These are phyloP conservation scores for Chiua virens DNA, from an alignment of 768 basidiomycete species.

Conservation along the genomic window DNA sequence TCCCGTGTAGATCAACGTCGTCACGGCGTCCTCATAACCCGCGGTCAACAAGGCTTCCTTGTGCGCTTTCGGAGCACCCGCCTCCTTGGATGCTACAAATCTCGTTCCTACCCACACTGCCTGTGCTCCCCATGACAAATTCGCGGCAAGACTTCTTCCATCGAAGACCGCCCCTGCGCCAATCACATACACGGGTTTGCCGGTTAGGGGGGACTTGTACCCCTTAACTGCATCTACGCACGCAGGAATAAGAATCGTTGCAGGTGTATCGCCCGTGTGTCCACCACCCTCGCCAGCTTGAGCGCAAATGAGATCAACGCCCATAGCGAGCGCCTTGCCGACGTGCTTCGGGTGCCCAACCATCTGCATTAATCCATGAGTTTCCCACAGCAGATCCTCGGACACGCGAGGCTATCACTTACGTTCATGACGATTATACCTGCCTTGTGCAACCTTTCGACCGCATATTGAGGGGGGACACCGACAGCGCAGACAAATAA, in stretches of 20 bases:
- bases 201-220: conserved; percentile 74
- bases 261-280: conserved; percentile 82
- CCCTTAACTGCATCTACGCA: conserved; percentile 85
- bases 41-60: conserved; percentile 75
- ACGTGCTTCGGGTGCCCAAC: conserved; percentile 95
- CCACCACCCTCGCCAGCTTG: conserved; percentile 93
- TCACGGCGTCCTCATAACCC: conserved; percentile 74
- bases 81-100: conserved; percentile 82
- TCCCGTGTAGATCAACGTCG: conserved; percentile 88
- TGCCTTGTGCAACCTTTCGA: conserved; percentile 80
- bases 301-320: conserved; percentile 92
- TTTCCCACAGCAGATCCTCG: background rate
- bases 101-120: conserved; percentile 90
- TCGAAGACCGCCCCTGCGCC: conserved; percentile 93
- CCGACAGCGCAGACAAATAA: conserved; percentile 93
- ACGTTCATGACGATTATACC: conserved; percentile 89
- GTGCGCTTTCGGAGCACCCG: conserved; percentile 79
- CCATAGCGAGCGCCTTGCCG: conserved; percentile 73
- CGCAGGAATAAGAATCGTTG: conserved; percentile 86
- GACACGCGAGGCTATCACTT: conserved; percentile 17
- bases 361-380: conserved; percentile 46
- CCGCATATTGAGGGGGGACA: conserved; percentile 76
- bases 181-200: conserved; percentile 81
- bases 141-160: conserved; percentile 83
- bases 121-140: conserved; percentile 86